phyloP scores from a whole-genome alignment of 768 basidiomycete species.

The Boletus bicolor region DNA sequence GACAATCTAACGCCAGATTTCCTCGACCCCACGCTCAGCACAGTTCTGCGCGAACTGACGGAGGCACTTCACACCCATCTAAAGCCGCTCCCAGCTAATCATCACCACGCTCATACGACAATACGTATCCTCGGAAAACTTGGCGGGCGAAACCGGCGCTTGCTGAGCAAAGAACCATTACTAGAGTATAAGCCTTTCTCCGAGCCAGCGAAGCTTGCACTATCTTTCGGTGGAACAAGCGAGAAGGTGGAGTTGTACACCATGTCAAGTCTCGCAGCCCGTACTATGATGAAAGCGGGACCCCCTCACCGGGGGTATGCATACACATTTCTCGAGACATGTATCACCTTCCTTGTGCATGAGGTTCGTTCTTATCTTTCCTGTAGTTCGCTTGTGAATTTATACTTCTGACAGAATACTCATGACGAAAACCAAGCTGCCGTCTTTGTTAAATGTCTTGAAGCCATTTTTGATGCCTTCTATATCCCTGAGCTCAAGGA shows the following conservation, averaged over 20 bases:
- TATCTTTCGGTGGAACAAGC: conserved; percentile 70
- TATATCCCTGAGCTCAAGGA: conserved; percentile 66
- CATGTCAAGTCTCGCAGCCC: conserved; percentile 60
- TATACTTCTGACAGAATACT: conserved; percentile 50
- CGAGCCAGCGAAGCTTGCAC: conserved; percentile 62
- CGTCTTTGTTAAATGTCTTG: conserved; percentile 64
- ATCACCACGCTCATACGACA: conserved; percentile 89
- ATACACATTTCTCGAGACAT: conserved; percentile 68
- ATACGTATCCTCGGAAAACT: conserved; percentile 96
- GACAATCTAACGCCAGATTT: conserved; percentile 98
- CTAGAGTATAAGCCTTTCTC: conserved; percentile 70
- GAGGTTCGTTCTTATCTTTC: conserved; percentile 50
- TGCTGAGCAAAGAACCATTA: conserved; percentile 76
- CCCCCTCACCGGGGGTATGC: conserved; percentile 48
- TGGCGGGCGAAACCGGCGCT: conserved; percentile 87
- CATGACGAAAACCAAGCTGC: conserved; percentile 71
- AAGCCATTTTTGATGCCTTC: conserved; percentile 76
- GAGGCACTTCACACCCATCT: conserved; percentile 89
- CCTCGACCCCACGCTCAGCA: conserved; percentile 91
- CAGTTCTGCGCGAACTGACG: conserved; percentile 91
- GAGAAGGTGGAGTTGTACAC: conserved; percentile 67
- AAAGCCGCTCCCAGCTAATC: conserved; percentile 84
- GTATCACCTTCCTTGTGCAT: conserved; percentile 65
- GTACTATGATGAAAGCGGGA: conserved; percentile 52
- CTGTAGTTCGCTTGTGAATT: neutral